These are phyloP conservation scores for Acorus calamus DNA, from an alignment of 106 monocot species.

Conservation along the genomic window DNA sequence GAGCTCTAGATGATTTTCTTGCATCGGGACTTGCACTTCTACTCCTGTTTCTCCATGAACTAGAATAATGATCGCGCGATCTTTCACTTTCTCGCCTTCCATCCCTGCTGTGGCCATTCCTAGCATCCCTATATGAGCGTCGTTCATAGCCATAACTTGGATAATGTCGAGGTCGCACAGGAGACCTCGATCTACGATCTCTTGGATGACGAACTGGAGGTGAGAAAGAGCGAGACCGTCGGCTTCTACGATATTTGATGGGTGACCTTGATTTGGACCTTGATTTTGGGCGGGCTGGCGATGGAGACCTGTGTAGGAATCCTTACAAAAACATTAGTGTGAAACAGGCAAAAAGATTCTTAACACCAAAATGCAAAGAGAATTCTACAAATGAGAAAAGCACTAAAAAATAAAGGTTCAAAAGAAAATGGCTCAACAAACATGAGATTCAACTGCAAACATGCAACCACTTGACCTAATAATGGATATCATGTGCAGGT, in stretches of 20 bases:
- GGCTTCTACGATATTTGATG: slow-evolving; percentile 46
- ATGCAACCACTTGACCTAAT: too few species aligned
- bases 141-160: slow-evolving; percentile 31
- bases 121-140: slow-evolving; percentile 38
- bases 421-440: too few species aligned
- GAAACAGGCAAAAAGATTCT: too few species aligned
- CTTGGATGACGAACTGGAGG: slow-evolving; percentile 40
- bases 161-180: slow-evolving; percentile 36
- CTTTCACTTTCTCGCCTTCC: slow-evolving; percentile 50
- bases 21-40: slow-evolving; percentile 38
- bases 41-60: slow-evolving; percentile 35
- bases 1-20: slow-evolving; percentile 35
- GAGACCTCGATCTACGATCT: slow-evolving; percentile 53
- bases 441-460: too few species aligned
- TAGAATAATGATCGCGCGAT: slow-evolving; percentile 41
- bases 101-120: slow-evolving; percentile 41
- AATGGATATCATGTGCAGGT: too few species aligned
- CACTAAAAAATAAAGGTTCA: too few species aligned
- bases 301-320: slow-evolving; percentile 46
- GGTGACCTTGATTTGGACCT: slow-evolving; percentile 83
- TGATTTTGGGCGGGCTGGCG: slow-evolving; percentile 29
- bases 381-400: too few species aligned
- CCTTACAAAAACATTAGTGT: too few species aligned
- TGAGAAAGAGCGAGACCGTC: slow-evolving; percentile 67
- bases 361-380: too few species aligned